Evolutionary conservation across 2,329 filamentous ascomycete species (phyloP), one percentile per base, ranked within the genome.

Genomic region (Neurospora sp.): DNA sequence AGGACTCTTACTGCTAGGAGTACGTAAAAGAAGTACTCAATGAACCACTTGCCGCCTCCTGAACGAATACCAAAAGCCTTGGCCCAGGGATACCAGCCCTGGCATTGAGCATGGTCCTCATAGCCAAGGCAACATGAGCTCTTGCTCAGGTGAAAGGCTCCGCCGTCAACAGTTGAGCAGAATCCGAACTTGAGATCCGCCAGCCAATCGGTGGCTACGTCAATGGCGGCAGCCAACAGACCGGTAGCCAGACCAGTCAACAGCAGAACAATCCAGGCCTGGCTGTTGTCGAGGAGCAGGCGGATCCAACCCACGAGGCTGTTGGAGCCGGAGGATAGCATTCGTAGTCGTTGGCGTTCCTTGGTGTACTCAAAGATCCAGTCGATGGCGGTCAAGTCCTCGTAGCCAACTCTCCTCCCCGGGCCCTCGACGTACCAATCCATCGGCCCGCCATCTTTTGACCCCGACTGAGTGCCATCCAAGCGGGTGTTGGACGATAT

Each of bases 341-440:
- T 87, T n/a, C 93, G 88, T 76, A 96, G 82, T 33, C 96, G 89
- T 79, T 97, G 93, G 23, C 96, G 89, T 82, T 99, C 96, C 80
- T 97, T 97, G 68, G 92, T 96, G 78, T 98, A 97, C 80, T 99
- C 96, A 76, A 97, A 98, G 78, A 98, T 98, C 96, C 96, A 99
- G 82, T 99, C 96, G 79, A 99, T 99, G 71, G 96, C 95, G 17
- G 95, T 97, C 79, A 97, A 84, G 81, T 99, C 92, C 77, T 97
- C 95, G 82, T 99, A 99, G 69, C 92, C 95, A 43, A 97, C 94
- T 77, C 96, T 89, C 68, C 93, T 88, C 1, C 94, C 94, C 0
- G 93, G 93, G 0, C 93, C 93, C 80, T 97, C 95, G 67, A 91
- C 86, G 78, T 96, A 92, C 95, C 95, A 98, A 79, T 98, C 95